These are phyloP conservation scores for Bipolaris cookei DNA, from an alignment of 2,329 filamentous ascomycete species.

Conservation along the genomic window DNA sequence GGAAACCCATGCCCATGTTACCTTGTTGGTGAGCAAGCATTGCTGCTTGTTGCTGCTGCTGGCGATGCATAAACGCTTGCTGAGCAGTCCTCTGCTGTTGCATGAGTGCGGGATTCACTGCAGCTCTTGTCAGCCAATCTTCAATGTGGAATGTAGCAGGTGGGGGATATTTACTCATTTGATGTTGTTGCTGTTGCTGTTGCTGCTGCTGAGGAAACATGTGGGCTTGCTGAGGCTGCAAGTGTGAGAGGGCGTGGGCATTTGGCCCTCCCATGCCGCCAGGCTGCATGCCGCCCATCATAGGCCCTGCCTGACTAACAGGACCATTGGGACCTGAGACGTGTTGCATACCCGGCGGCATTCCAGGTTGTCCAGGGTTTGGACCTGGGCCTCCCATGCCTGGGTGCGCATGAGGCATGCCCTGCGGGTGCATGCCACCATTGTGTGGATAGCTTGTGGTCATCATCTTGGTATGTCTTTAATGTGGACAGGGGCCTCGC, in stretches of 20 bases:
- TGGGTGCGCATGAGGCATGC: conserved; percentile 68
- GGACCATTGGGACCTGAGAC: conserved; percentile 73
- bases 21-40: conserved; percentile 59
- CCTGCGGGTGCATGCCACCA: conserved; percentile 75
- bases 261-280: conserved; percentile 62
- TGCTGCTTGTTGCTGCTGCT: conserved; percentile 58
- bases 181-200: conserved; percentile 51
- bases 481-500: conserved; percentile 22
- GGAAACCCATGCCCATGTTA: conserved; percentile 61
- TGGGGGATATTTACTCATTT: conserved; percentile 45
- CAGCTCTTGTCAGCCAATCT: conserved; percentile 17
- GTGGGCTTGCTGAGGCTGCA: conserved; percentile 68
- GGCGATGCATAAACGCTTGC: conserved; percentile 55
- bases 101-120: conserved; percentile 50
- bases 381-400: conserved; percentile 69
- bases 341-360: conserved; percentile 71
- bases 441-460: conserved; percentile 69
- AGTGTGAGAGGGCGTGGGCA: conserved; percentile 73
- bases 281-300: conserved; percentile 77
- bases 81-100: conserved; percentile 54
- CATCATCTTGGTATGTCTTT: conserved; percentile 66
- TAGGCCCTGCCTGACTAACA: conserved; percentile 71
- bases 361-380: conserved; percentile 70
- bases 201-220: conserved; percentile 60
- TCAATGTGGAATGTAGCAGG: background rate